Base-by-base conservation (phyloP, 495 filamentous ascomycete species). In the Cairneyella variabilis region DNA sequence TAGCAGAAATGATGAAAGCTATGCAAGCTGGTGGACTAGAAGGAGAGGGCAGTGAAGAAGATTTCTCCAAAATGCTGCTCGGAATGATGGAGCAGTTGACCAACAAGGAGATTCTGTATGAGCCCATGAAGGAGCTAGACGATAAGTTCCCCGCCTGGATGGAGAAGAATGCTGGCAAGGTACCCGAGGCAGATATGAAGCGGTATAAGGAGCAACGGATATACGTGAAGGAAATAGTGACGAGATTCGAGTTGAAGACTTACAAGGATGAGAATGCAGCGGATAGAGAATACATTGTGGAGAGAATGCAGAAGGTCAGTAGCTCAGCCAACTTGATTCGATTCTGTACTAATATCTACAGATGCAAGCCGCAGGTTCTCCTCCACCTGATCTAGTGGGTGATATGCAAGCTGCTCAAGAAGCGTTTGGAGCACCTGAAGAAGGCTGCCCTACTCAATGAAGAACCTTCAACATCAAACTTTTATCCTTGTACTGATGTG, bases 1-100 rank as follows among this genome's bases (percentile, higher is more conserved):
- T 97, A 11, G 82, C 85, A 21, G 84, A 93, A 65, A 81, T 97
- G 70, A 70, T 97, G 54, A 93, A 91, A 68, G 86, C 90, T 46
- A 83, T 91, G 79, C 79, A 88, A 57, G 74, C 78, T 44, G 78
- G 76, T 8, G 80, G 77, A 1, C 74, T 79, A 1, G 78, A 71
- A 3, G 85, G 82, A 14, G 83, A 76, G 14, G 85, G 80, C 16
- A 77, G 76, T 49, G 90, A 97, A 18, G 90, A 91, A 51, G 90
- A 95, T 55, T 85, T 97, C 60, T 88, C 85, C 22, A 91, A 93
- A 69, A 87, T 97, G 83, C 77, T 97, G 26, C 75, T 95, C 74
- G 88, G 86, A 23, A 96, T 97, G 90, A 97, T 98, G 91, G 90
- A 97, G 69, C 90, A 98, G 68, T 74, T 98, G 51, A 97, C 93